Evolutionary conservation across 495 filamentous ascomycete species (phyloP).

Genomic region (Elaphomyces granulatus): DNA sequence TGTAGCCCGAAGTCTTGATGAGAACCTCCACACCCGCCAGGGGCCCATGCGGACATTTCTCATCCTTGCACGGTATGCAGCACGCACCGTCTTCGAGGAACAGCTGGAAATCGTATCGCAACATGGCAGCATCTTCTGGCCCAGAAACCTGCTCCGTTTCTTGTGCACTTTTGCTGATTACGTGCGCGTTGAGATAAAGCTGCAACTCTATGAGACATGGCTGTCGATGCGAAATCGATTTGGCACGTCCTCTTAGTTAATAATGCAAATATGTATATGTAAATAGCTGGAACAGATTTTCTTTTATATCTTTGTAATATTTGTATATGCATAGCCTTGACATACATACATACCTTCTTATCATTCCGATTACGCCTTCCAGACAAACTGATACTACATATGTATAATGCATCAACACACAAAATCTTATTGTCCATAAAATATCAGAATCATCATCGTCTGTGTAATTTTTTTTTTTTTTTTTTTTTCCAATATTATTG

Average conservation of each 20-base stretch:
- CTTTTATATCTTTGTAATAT: too few relatives aligned
- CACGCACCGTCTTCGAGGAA: constrained; percentile 76
- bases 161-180: constrained; percentile 43
- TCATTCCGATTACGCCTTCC: too few relatives aligned
- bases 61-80: constrained; percentile 88
- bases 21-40: constrained; percentile 78
- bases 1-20: constrained; percentile 80
- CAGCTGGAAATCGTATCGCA: constrained; percentile 55
- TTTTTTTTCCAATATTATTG: too few relatives aligned
- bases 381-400: too few relatives aligned
- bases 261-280: neutral
- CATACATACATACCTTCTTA: too few relatives aligned
- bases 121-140: constrained; percentile 40
- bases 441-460: too few relatives aligned
- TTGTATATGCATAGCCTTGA: too few relatives aligned
- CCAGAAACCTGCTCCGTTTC: constrained; percentile 40
- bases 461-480: too few relatives aligned
- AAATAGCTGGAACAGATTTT: too few relatives aligned
- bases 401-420: too few relatives aligned
- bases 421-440: too few relatives aligned
- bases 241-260: constrained; percentile 4
- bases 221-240: constrained; percentile 33
- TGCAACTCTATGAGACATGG: constrained; percentile 44
- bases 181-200: constrained; percentile 47
- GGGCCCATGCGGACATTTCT: constrained; percentile 82